phyloP scores from a whole-genome alignment of 78 protist genomes.

The Dictyostelium capitatum region DNA sequence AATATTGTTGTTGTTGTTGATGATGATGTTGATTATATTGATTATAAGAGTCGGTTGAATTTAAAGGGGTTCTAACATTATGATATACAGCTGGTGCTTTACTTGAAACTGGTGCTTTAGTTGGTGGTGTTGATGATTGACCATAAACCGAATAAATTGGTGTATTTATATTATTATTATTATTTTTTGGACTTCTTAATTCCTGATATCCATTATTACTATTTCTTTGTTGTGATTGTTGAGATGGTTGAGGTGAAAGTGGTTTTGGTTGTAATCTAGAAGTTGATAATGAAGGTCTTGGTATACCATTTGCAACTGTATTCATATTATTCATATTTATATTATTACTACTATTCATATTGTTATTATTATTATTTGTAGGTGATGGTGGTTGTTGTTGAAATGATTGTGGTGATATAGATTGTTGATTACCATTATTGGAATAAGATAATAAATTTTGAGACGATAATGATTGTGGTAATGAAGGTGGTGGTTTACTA shows the following conservation, averaged over 20 bases:
- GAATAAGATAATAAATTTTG: neutral
- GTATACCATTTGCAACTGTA: neutral
- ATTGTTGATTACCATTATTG: neutral
- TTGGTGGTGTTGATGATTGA: constrained; percentile 16
- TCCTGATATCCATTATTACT: neutral
- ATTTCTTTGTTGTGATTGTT: neutral
- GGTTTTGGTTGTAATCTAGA: neutral
- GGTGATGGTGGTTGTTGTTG: neutral
- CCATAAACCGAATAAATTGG: constrained; percentile 1
- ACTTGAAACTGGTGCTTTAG: constrained; percentile 30
- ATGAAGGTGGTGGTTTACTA: neutral
- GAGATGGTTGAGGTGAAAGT: neutral
- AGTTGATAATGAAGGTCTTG: neutral
- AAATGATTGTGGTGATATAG: neutral
- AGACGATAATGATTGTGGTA: neutral
- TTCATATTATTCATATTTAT: neutral
- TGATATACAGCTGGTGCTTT: constrained; percentile 21
- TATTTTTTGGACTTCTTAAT: neutral
- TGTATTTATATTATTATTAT: neutral
- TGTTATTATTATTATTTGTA: neutral
- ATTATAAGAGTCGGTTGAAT: neutral
- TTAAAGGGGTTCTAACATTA: neutral
- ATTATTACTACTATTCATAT: neutral
- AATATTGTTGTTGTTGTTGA: neutral
- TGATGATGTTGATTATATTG: neutral